phyloP scores from a whole-genome alignment of 805 yeast species.

The Wickerhamiella siamensis region DNA sequence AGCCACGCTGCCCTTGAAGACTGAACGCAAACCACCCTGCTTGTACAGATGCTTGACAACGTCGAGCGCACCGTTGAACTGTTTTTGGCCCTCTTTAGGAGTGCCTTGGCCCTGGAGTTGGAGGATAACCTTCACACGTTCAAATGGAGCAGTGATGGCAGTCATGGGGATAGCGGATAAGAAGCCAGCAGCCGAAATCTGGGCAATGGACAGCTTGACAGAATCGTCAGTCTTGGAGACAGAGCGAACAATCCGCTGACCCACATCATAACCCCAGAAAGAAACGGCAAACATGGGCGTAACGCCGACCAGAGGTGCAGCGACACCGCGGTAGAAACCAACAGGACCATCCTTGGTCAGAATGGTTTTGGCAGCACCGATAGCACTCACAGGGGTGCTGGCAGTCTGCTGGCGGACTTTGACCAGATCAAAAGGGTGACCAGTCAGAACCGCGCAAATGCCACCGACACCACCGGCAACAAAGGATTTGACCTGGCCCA shows the following conservation, averaged over 20 bases:
- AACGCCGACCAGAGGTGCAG: constrained; percentile 90
- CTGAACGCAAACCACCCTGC: constrained; percentile 70
- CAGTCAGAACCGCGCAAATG: constrained; percentile 84
- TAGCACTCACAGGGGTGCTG: constrained; percentile 48
- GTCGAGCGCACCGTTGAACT: constrained; percentile 36
- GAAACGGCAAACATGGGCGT: constrained; percentile 98
- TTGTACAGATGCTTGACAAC: constrained; percentile 55
- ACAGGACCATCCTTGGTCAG: constrained; percentile 55
- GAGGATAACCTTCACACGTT: constrained; percentile 84
- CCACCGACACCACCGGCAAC: constrained; percentile 96
- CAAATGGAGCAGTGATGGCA: constrained; percentile 93
- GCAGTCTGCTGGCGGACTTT: constrained; percentile 82
- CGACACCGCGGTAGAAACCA: constrained; percentile 86
- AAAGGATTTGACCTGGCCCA: constrained; percentile 75
- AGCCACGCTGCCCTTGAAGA: constrained; percentile 83
- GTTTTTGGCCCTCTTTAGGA: constrained; percentile 24
- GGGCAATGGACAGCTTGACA: constrained; percentile 41
- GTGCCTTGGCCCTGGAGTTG: constrained; percentile 51
- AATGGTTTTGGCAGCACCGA: constrained; percentile 56
- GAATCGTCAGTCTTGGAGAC: constrained; percentile 26
- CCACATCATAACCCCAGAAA: constrained; percentile 96
- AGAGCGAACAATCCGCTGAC: constrained; percentile 55
- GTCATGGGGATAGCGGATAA: constrained; percentile 91
- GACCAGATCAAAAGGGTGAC: constrained; percentile 90
- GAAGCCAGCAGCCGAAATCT: constrained; percentile 86